Evolutionary conservation across 2,329 filamentous ascomycete species (phyloP), one percentile per base, ranked within the genome.

Genomic region (Aspergillus sp.): DNA sequence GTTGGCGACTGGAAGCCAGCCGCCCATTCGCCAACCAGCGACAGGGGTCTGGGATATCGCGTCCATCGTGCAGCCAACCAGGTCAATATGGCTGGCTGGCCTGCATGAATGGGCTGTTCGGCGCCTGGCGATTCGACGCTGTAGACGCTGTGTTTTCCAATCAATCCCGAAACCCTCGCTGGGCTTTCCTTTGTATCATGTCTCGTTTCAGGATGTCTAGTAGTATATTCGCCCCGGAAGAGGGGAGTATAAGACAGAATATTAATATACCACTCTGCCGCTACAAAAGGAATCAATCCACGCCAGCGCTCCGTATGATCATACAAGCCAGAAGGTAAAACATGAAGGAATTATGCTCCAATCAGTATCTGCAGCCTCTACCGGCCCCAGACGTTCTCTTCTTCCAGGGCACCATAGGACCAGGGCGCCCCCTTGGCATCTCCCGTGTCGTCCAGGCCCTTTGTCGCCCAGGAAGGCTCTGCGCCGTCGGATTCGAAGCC

Each of bases 381-480:
- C 39, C 44, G 47, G 26, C 36, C 39, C 55, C 55, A 58, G 35
- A 58, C 53, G 40, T 58, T 56, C 35, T 60, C 59, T 30, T 62
- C 60, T 13, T 58, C 53, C 25, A 63, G 38, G 5, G 44, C 51
- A 14, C 54, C 48, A 40, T 57, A 55, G 26, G 39, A 38, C 40
- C 49, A 52, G 31, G 42, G 35, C 17, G 40, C 36, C 11, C 39
- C 35, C 31, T 37, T 37, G 16, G 38, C 34, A 20, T 43, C 37
- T 26, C 42, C 39, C 2, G 30, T 12, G 8, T 33, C 40, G 32
- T 37, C 29, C 8, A 29, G 26, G 13, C 24, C 29, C 15, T 30
- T 15, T 28, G 17, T 34, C 26, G 11, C 11, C 20, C 17, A 16
- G 6, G 13, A 16, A 14, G 25, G 14, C 8, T 15, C 29, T 8